A percentile compares a stretch with the other conserved stretches of the same genome.
phyloP scores from a whole-genome alignment of 768 basidiomycete genomes.

The Tylopilus subfusipes region DNA sequence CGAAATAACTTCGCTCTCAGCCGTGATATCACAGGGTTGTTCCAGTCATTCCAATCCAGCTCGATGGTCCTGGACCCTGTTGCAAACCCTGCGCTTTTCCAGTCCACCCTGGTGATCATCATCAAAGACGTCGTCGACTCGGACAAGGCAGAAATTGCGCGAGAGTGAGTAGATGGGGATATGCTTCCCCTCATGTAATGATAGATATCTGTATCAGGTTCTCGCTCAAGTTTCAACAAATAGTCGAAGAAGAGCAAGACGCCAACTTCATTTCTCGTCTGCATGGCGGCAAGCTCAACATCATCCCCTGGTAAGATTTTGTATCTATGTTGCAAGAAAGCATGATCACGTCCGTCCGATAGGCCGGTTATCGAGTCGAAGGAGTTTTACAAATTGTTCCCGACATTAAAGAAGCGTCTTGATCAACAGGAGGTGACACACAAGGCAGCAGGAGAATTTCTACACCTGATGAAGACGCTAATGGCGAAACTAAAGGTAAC shows the following conservation, averaged over 20 bases:
- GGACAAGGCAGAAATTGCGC: constrained; percentile 53
- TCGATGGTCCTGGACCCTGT: constrained; percentile 54
- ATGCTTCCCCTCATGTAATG: background rate
- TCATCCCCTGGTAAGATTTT: constrained; percentile 49
- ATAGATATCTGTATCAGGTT: constrained; percentile 37
- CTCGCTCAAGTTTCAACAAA: constrained; percentile 53
- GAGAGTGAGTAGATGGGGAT: constrained; percentile 44
- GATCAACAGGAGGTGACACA: constrained; percentile 49
- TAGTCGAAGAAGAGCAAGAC: constrained; percentile 56
- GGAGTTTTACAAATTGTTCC: constrained; percentile 54
- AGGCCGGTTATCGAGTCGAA: constrained; percentile 59
- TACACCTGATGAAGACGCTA: constrained; percentile 54
- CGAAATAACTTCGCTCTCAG: constrained; percentile 64
- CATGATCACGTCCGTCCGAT: background rate
- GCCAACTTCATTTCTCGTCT: constrained; percentile 60
- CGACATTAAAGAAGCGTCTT: constrained; percentile 41
- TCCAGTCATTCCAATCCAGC: constrained; percentile 59
- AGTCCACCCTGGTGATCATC: constrained; percentile 56
- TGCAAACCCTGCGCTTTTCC: constrained; percentile 55
- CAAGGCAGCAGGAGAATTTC: constrained; percentile 48
- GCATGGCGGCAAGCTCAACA: constrained; percentile 50
- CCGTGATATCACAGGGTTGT: constrained; percentile 57
- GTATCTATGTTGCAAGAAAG: background rate
- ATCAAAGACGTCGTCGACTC: constrained; percentile 68
- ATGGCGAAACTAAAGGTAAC: constrained; percentile 64